Base-by-base conservation (phyloP, 331 rosid species). In the Malus hybrid region DNA sequence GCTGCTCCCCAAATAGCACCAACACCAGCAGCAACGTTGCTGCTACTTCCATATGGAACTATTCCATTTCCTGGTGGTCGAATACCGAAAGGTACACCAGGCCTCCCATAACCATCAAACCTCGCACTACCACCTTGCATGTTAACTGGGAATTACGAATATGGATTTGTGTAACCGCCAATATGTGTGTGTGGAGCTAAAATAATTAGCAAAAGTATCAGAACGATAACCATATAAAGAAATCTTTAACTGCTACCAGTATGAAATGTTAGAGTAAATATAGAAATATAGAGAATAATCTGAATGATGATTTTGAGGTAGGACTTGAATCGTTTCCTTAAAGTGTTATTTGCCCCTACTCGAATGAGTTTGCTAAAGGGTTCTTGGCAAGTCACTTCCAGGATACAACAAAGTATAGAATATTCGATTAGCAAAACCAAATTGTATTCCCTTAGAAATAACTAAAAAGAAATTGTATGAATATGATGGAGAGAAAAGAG, bases 61-160 rank as follows among this genome's bases (percentile, higher is more conserved):
- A 63, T 7, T 44, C 81, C 80, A 79, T 84, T 86, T 78, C 86
- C 90, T 44, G 73, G 76, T 52, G 86, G 90, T 69, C 87, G 79
- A 79, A 39, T 56, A 71, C 70, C 81, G 68, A 68, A 75, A 48
- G 79, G 82, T 79, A 68, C 82, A 54, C 82, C 85, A 81, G 81
- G 60, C 83, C 86, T 82, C 54, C 88, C 90, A 48, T 84, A 88
- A 77, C 73, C 79, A 69, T 87, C 91, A 36, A 67, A 3, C 77
- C 72, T 83, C 39, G 83, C 50, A 18, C 85, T 80, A n/a, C 54
- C 71, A 69, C 87, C 81, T 39, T 69, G 81, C 77, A 74, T 60
- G 6, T 82, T 80, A 9, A 79, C 81, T 28, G 68, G 84, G 75
- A 67, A 61, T 3, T 64, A 72, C 31, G 71, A 74, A 59, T 78